Percentiles rank a stretch among this genome's conserved stretches.
Evolutionary conservation across 164 flowering plant genomes (phyloP).

Genomic region (Umbellularia californica): DNA sequence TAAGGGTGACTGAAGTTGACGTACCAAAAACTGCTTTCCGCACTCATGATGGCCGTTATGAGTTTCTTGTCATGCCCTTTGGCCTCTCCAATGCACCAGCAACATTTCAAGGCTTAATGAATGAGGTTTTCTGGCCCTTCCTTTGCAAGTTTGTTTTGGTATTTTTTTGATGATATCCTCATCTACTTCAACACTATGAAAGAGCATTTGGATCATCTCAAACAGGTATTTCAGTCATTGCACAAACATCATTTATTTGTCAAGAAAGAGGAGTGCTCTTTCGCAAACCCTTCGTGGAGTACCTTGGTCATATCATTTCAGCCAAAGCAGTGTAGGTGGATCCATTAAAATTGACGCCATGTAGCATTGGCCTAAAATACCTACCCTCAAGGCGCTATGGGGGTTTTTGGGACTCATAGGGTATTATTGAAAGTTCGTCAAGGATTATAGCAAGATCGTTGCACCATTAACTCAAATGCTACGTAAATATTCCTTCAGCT

Average conservation of each 20-base stretch:
- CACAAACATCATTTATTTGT: not conserved
- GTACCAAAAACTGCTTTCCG: not conserved
- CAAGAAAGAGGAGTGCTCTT: not conserved
- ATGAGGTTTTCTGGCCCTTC: not conserved
- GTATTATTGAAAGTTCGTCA: not conserved
- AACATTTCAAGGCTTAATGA: not conserved
- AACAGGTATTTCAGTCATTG: not conserved
- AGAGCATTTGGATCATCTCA: not conserved
- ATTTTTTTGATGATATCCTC: not conserved
- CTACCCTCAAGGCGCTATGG: not conserved
- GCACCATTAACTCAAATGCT: not conserved
- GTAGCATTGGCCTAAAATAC: not conserved
- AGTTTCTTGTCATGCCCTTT: conserved; percentile 2
- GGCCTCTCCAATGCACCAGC: not conserved
- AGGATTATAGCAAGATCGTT: not conserved
- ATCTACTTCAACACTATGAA: not conserved
- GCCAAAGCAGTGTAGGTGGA: not conserved
- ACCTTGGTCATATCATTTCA: conserved; percentile 5
- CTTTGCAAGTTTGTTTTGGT: not conserved
- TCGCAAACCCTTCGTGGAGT: not conserved
- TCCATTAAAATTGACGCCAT: not conserved
- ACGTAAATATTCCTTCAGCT: not conserved
- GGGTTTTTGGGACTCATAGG: not conserved
- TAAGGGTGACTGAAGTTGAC: not conserved
- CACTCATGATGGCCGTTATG: not conserved